A percentile compares a stretch with the other conserved stretches of the same genome.
phyloP scores from a whole-genome alignment of 768 basidiomycete genomes.

The Termitomyces eurrhizus region DNA sequence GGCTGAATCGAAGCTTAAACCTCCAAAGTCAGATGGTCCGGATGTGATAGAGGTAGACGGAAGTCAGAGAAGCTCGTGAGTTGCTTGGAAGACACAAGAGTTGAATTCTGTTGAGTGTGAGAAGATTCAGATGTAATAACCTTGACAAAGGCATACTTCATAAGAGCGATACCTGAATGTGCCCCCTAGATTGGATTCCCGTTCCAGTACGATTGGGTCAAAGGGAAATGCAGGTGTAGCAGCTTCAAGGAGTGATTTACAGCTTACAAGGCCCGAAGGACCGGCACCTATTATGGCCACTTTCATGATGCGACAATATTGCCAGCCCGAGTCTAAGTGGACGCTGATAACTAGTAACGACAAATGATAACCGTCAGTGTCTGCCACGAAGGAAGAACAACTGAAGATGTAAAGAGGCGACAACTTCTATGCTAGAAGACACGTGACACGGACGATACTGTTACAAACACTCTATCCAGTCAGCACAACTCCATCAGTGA shows the following conservation, averaged over 20 bases:
- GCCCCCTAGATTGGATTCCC: conserved; percentile 47
- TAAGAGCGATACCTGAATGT: conserved; percentile 49
- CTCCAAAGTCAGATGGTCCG: conserved; percentile 45
- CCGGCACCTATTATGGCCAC: conserved; percentile 42
- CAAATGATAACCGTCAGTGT: too few relatives aligned
- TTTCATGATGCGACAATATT: conserved; percentile 18
- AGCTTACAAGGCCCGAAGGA: conserved; percentile 44
- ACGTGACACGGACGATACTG: too few relatives aligned
- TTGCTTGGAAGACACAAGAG: conserved; percentile 54
- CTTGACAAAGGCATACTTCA: conserved; percentile 24
- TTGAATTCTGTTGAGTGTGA: conserved; percentile 33
- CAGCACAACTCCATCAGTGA: too few relatives aligned
- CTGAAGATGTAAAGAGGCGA: too few relatives aligned
- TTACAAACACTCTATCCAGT: too few relatives aligned
- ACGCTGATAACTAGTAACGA: too few relatives aligned
- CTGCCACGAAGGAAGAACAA: too few relatives aligned
- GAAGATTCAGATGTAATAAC: neutral
- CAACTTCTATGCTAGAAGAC: too few relatives aligned
- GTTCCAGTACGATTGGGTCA: conserved; percentile 46
- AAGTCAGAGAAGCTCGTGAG: conserved; percentile 60
- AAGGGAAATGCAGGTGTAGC: conserved; percentile 35
- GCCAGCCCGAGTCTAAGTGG: too few relatives aligned
- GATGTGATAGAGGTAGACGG: conserved; percentile 41
- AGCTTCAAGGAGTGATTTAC: conserved; percentile 44
- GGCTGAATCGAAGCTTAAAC: conserved; percentile 15